Evolutionary conservation across 2,329 filamentous ascomycete genomes (phyloP).

Genomic region (Xylariaceae sp.): DNA sequence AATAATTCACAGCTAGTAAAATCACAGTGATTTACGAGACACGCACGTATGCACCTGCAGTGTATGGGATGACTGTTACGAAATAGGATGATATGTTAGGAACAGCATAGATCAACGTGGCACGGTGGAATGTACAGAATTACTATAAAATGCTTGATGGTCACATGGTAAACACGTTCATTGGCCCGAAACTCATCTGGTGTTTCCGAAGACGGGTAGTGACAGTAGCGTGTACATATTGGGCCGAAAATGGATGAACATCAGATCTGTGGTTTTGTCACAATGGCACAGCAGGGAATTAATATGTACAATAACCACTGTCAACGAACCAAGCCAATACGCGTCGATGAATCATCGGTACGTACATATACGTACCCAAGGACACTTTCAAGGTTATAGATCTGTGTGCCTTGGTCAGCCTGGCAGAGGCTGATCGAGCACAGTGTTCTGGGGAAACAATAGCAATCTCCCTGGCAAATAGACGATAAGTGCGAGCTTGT

Average conservation of each 20-base stretch:
- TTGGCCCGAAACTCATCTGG: conserved; percentile 23
- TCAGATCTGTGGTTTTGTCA: neutral
- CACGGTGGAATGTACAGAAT: conserved; percentile 12
- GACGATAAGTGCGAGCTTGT: no score
- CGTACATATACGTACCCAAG: neutral
- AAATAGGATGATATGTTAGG: neutral
- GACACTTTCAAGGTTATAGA: no score
- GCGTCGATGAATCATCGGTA: neutral
- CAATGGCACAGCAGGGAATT: neutral
- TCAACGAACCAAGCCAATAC: no score
- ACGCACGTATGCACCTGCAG: no score
- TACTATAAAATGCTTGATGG: conserved; percentile 8
- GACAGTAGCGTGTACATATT: conserved; percentile 21
- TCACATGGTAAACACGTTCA: conserved; percentile 32
- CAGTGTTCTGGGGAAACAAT: neutral
- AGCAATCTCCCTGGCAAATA: neutral
- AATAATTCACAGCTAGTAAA: no score
- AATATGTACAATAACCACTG: neutral
- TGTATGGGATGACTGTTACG: neutral
- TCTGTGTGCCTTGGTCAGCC: no score
- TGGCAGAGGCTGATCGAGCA: neutral
- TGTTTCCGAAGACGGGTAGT: conserved; percentile 31
- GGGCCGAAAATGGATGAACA: neutral
- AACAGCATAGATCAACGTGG: neutral
- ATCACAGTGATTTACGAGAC: conserved; percentile 7